Evolutionary conservation across 352 stramenopile species (phyloP), one percentile per base, ranked within the genome.

Genomic region (Pythium aquatile): DNA sequence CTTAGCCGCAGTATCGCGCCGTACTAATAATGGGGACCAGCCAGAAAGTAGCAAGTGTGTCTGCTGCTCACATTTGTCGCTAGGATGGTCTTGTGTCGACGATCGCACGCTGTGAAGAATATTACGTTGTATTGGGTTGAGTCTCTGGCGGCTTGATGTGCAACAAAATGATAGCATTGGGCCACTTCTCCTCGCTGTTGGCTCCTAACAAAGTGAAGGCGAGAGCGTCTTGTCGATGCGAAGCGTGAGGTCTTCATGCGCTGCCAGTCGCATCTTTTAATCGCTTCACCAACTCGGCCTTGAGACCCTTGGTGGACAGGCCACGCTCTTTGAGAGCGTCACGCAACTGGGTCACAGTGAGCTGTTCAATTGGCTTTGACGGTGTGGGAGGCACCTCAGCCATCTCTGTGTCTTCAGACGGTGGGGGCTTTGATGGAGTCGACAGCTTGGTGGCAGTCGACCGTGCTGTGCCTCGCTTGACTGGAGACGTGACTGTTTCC

Each of bases 251-350:
- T 26, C 13, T 26, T 71, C 55, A 68, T 64, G 65, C 55, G 24
- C 49, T 65, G 3, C 59, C 65, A 0, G 81, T 66, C 46, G 80
- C 86, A 61, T 91, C 78, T 66, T 91, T 91, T 69, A 95, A 81
- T 37, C 86, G 77, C 74, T 91, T 77, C 40, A 87, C 82, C 33
- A 95, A 65, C 55, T 95, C 86, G 14, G 85, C 86, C 69, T 95
- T 95, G 35, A 95, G 74, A 6, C 86, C 86, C 69, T 91, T 92
- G 42, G 85, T 95, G 37, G 84, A 76, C 33, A 95, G 53, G 1
- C 80, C 83, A 26, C 85, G 80, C 17, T 84, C 76, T 66, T 95
- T 95, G 24, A 95, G 69, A 10, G 90, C 78, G 52, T 93, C 79
- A 28, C 82, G 79, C 51, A 95, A 69, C 13, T 80, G 70, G 16